These are phyloP conservation scores for Aureobasidium sp. DNA, from an alignment of 2,329 filamentous ascomycete genomes.

Conservation along the genomic window DNA sequence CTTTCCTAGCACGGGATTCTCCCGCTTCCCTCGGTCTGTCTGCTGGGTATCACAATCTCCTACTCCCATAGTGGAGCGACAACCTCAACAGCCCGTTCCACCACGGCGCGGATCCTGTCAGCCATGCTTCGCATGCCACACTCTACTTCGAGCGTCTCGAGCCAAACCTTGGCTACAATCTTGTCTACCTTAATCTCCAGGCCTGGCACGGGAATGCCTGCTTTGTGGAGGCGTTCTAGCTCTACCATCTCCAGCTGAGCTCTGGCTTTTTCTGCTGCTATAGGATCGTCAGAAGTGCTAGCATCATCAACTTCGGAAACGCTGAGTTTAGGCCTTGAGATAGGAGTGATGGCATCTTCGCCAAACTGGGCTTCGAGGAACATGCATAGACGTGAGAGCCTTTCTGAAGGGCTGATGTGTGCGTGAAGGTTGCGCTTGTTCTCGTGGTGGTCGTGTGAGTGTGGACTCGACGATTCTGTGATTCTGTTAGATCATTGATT, in stretches of 20 bases:
- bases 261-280: slow-evolving; percentile 46
- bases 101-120: slow-evolving; percentile 79
- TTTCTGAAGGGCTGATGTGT: slow-evolving; percentile 62
- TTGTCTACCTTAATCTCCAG: slow-evolving; percentile 82
- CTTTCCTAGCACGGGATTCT: background rate
- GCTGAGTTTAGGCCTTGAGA: slow-evolving; percentile 55
- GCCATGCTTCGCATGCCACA: slow-evolving; percentile 70
- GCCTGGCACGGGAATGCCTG: slow-evolving; percentile 87
- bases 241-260: slow-evolving; percentile 45
- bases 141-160: slow-evolving; percentile 87
- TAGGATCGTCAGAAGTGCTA: slow-evolving; percentile 35
- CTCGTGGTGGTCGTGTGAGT: slow-evolving; percentile 39
- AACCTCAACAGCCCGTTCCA: slow-evolving; percentile 74
- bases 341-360: slow-evolving; percentile 67
- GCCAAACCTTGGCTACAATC: slow-evolving; percentile 79
- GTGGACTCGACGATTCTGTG: slow-evolving; percentile 33
- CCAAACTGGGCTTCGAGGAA: slow-evolving; percentile 98
- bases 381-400: slow-evolving; percentile 79
- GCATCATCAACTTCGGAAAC: slow-evolving; percentile 17
- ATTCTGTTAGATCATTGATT: background rate
- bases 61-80: slow-evolving; percentile 16
- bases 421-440: slow-evolving; percentile 62
- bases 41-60: background rate
- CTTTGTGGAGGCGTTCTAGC: slow-evolving; percentile 66
- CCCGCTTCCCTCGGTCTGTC: background rate